Percentiles rank a stretch among this genome's conserved stretches.
Evolutionary conservation across 225 moss, liverwort and hornwort genomes (phyloP).

Genomic region (Ulota crispa): DNA sequence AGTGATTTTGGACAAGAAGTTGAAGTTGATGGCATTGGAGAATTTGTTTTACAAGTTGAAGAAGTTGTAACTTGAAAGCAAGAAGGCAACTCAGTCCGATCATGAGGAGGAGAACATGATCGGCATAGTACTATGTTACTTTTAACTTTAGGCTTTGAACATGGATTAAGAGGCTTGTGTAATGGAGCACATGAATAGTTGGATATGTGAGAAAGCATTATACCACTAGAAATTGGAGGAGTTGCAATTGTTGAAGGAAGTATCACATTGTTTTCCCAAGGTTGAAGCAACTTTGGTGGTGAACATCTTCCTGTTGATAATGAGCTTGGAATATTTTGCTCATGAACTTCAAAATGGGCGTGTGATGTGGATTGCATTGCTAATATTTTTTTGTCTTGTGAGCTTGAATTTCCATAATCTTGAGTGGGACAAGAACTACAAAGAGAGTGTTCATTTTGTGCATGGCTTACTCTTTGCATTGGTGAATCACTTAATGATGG

Average conservation of each 20-base stretch:
- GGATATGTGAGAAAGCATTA: neutral
- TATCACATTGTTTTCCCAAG: neutral
- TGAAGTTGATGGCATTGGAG: neutral
- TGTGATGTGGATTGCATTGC: neutral
- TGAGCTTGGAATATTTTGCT: constrained; percentile 1
- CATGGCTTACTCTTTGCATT: neutral
- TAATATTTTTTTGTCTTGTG: neutral
- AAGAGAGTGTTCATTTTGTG: constrained; percentile 17
- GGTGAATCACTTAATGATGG: neutral
- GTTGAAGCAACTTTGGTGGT: constrained; percentile 23
- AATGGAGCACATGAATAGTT: constrained; percentile 4
- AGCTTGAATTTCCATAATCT: neutral
- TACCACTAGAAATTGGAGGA: neutral
- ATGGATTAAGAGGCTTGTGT: neutral
- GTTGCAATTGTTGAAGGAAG: constrained; percentile 11
- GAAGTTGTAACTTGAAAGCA: neutral
- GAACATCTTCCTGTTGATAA: constrained; percentile 17
- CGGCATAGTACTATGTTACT: neutral
- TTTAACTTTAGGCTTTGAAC: neutral
- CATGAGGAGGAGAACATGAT: constrained; percentile 32
- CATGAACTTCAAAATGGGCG: neutral
- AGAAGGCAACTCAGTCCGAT: neutral
- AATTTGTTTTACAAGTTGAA: neutral
- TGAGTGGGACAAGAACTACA: constrained; percentile 25
- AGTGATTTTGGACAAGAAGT: neutral